phyloP scores from a whole-genome alignment of 345 rosid species.

The Arabis alpina region DNA sequence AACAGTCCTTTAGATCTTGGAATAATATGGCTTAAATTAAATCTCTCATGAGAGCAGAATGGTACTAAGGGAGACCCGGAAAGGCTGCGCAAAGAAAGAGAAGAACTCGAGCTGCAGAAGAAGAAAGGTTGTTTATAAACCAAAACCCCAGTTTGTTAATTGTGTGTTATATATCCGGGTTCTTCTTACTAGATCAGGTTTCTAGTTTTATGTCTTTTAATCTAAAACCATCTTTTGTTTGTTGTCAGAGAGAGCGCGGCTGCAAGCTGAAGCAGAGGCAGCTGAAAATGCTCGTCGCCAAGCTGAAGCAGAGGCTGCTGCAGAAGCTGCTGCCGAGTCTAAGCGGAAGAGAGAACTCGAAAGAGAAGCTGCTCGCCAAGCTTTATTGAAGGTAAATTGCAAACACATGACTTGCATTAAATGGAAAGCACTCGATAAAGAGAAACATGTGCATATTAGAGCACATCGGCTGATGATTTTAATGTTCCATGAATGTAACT shows the following conservation, averaged over 20 bases:
- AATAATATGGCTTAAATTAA: constrained; percentile 19
- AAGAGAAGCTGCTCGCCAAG: constrained; percentile 96
- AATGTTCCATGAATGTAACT: not conserved
- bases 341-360: constrained; percentile 84
- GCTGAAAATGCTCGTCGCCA: constrained; percentile 86
- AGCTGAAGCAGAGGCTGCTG: constrained; percentile 93
- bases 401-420: constrained; percentile 5
- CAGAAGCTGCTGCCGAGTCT: constrained; percentile 83
- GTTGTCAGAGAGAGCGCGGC: constrained; percentile 77
- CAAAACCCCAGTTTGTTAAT: not conserved
- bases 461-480: not conserved
- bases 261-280: constrained; percentile 92
- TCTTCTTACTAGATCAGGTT: not conserved
- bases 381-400: constrained; percentile 66
- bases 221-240: constrained; percentile 3
- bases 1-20: constrained; percentile 17
- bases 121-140: constrained; percentile 63
- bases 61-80: constrained; percentile 76
- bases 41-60: constrained; percentile 51
- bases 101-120: constrained; percentile 78
- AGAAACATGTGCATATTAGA: constrained; percentile 1
- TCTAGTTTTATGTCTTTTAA: not conserved
- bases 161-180: not conserved
- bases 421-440: not conserved
- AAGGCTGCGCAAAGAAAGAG: constrained; percentile 76